Conservation (phyloP, 495 filamentous ascomycete genomes). For the Talaromyces wortmannii region DNA sequence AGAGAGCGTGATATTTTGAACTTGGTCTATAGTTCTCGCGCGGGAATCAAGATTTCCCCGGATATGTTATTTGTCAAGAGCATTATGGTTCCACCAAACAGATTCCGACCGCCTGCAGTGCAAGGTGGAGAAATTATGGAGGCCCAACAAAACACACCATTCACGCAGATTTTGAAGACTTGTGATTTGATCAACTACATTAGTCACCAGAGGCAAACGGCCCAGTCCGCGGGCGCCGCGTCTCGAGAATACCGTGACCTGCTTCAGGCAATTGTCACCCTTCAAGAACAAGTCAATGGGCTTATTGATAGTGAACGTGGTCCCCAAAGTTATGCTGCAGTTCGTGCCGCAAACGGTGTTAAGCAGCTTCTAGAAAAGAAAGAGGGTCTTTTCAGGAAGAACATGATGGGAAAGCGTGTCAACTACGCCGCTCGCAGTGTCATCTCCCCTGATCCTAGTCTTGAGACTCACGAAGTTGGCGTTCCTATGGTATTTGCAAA, state of each 20-base stretch:
- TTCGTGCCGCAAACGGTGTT: slow-evolving; percentile 55
- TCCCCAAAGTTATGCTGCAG: slow-evolving; percentile 32
- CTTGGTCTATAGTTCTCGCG: slow-evolving; percentile 74
- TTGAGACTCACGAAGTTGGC: slow-evolving; percentile 98
- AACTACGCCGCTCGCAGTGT: slow-evolving; percentile 97
- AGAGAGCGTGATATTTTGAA: slow-evolving; percentile 75
- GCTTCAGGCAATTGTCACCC: slow-evolving; percentile 63
- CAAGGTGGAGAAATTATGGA: slow-evolving; percentile 77
- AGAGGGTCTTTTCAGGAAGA: slow-evolving; percentile 94
- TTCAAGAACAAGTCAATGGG: slow-evolving; percentile 88
- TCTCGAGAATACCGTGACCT: slow-evolving; percentile 53
- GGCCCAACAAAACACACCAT: slow-evolving; percentile 74
- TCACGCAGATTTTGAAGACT: slow-evolving; percentile 69
- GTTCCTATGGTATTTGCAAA: slow-evolving; percentile 94
- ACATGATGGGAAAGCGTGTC: slow-evolving; percentile 99
- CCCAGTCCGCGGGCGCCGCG: slow-evolving; percentile 27
- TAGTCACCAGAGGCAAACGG: slow-evolving; percentile 59
- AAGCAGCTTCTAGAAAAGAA: slow-evolving; percentile 99
- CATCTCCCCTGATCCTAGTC: slow-evolving; percentile 96
- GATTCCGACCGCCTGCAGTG: slow-evolving; percentile 81
- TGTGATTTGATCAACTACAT: slow-evolving; percentile 68
- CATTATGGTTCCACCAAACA: slow-evolving; percentile 84
- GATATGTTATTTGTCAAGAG: slow-evolving; percentile 92
- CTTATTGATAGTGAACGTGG: slow-evolving; percentile 83
- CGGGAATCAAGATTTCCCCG: slow-evolving; percentile 46